phyloP scores from a whole-genome alignment of 169 alveolate genomes.

The Eimeria necatrix region DNA sequence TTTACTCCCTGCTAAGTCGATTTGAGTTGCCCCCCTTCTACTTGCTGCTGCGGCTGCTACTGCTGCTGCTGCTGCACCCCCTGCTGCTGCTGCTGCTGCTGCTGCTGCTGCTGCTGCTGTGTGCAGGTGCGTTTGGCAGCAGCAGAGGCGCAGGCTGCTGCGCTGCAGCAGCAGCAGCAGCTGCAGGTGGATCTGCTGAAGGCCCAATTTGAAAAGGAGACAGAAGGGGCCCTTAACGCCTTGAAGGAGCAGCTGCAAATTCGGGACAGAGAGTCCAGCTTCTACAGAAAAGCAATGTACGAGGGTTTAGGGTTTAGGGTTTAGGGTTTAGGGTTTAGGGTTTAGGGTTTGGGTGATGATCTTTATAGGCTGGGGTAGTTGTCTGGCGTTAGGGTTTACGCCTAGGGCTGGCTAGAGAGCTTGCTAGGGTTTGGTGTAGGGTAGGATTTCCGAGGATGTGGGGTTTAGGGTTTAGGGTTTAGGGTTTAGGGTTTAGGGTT shows the following conservation, averaged over 20 bases:
- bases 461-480: background rate
- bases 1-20: background rate
- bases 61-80: background rate
- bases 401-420: constrained; percentile 60
- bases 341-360: background rate
- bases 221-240: constrained; percentile 1
- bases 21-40: too few relatives aligned
- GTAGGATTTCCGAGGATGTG: background rate
- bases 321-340: constrained; percentile 31
- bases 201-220: constrained; percentile 51
- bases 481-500: constrained; percentile 9
- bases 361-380: background rate
- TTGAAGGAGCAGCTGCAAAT: constrained; percentile 74
- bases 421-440: background rate
- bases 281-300: constrained; percentile 68
- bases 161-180: constrained; percentile 65
- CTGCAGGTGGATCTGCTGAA: constrained; percentile 57
- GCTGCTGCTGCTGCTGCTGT: background rate
- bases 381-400: background rate
- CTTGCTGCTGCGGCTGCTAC: background rate
- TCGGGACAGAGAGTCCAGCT: constrained; percentile 57
- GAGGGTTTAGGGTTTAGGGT: constrained; percentile 39
- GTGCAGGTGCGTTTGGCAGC: constrained; percentile 29
- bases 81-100: background rate
- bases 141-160: constrained; percentile 70